Percentiles rank a stretch among this genome's conserved stretches.
Evolutionary conservation across 2,329 filamentous ascomycete species (phyloP).

Genomic region (Diaporthe velutina): DNA sequence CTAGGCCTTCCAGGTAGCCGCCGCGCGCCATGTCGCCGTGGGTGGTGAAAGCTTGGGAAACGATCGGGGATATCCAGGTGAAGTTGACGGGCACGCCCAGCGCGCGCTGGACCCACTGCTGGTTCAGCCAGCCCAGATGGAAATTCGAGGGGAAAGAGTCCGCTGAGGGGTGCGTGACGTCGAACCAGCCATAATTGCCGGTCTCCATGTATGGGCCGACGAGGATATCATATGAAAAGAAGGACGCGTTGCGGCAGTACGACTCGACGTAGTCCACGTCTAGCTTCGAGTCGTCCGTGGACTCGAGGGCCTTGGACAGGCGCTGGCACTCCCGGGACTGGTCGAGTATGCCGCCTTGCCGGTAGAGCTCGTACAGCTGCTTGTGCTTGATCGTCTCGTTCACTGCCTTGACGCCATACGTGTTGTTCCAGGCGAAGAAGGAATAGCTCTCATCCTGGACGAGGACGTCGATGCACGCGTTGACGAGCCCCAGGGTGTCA

Average conservation of each 20-base stretch:
- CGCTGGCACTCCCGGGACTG: slow-evolving; percentile 61
- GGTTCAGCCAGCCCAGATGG: slow-evolving; percentile 68
- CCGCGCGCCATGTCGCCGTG: slow-evolving; percentile 48
- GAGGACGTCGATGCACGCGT: slow-evolving; percentile 34
- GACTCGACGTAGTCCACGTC: slow-evolving; percentile 34
- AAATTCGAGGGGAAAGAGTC: slow-evolving; percentile 67
- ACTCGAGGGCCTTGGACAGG: slow-evolving; percentile 49
- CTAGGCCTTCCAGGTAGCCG: slow-evolving; percentile 56
- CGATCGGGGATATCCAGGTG: slow-evolving; percentile 56
- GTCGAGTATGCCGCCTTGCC: slow-evolving; percentile 63
- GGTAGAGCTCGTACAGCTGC: slow-evolving; percentile 58
- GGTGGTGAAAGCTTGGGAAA: slow-evolving; percentile 55
- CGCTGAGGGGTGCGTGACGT: slow-evolving; percentile 63
- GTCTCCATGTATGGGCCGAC: slow-evolving; percentile 19
- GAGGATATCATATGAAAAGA: background rate
- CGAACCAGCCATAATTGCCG: slow-evolving; percentile 63
- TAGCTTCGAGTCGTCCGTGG: slow-evolving; percentile 35
- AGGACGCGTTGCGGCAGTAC: slow-evolving; percentile 31
- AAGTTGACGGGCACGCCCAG: slow-evolving; percentile 73
- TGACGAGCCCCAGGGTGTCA: slow-evolving; percentile 39
- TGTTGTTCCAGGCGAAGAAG: slow-evolving; percentile 46
- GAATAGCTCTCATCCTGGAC: slow-evolving; percentile 32
- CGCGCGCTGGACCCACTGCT: slow-evolving; percentile 64
- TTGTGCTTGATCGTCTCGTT: slow-evolving; percentile 60
- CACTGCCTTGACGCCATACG: slow-evolving; percentile 67